Evolutionary conservation across 2,329 filamentous ascomycete species (phyloP).

Genomic region (Ophiostoma montium): DNA sequence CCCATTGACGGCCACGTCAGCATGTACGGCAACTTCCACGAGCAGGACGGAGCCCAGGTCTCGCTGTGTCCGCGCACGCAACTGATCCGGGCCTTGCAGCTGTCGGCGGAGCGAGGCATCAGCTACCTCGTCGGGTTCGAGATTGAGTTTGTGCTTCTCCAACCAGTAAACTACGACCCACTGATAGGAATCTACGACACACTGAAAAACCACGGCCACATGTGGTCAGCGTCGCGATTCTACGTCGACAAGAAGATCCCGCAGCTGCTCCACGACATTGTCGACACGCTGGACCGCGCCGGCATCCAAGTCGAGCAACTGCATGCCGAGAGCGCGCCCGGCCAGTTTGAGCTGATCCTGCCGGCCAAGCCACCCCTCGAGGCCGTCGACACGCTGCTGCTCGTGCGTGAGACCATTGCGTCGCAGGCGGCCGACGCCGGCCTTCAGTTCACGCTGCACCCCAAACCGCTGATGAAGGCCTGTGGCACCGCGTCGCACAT

Average conservation of each 20-base stretch:
- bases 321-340: conserved; percentile 58
- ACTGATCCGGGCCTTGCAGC: conserved; percentile 39
- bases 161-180: conserved; percentile 24
- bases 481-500: conserved; percentile 55
- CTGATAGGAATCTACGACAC: too few relatives aligned
- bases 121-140: conserved; percentile 63
- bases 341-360: conserved; percentile 68
- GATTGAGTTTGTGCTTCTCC: conserved; percentile 63
- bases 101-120: conserved; percentile 37
- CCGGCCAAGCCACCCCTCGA: conserved; percentile 46
- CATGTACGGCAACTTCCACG: conserved; percentile 51
- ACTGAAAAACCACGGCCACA: conserved; percentile 50
- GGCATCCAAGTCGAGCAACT: conserved; percentile 58
- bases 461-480: conserved; percentile 45
- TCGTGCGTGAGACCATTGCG: conserved; percentile 54
- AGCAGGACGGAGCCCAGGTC: conserved; percentile 36
- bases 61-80: conserved; percentile 51
- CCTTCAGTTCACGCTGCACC: conserved; percentile 57
- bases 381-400: conserved; percentile 58
- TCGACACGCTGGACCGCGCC: conserved; percentile 41
- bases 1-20: conserved; percentile 47
- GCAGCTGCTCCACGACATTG: conserved; percentile 51
- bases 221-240: conserved; percentile 53
- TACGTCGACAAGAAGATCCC: conserved; percentile 43
- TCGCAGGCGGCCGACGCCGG: conserved; percentile 47